Evolutionary conservation across 1,284 basidiomycete species (phyloP).

Genomic region (Cerrena zonata): DNA sequence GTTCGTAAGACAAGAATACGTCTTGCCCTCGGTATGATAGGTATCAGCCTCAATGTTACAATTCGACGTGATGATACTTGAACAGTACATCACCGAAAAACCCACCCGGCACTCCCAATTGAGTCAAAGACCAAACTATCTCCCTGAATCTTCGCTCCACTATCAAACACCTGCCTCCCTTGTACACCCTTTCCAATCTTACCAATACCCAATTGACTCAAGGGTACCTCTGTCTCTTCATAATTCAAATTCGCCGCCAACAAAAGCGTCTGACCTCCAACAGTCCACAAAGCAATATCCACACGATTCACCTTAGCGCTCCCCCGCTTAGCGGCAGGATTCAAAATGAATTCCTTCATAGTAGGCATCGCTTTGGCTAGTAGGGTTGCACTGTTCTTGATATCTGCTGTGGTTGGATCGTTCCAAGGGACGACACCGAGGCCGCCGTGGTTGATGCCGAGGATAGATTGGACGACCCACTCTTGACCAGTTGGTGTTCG

Average conservation of each 20-base stretch:
- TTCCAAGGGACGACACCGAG: conserved; percentile 66
- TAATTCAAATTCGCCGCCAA: conserved; percentile 41
- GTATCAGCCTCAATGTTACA: too few relatives aligned
- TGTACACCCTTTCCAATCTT: conserved; percentile 6
- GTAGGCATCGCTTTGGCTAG: conserved; percentile 42
- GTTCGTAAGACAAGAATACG: too few relatives aligned
- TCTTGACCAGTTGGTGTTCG: conserved; percentile 62
- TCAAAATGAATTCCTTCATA: conserved; percentile 37
- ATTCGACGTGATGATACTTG: too few relatives aligned
- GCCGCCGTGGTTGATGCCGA: conserved; percentile 68
- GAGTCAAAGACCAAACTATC: conserved; percentile 21
- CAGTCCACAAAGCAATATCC: conserved; percentile 37
- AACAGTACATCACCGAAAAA: too few relatives aligned
- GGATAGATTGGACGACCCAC: conserved; percentile 56
- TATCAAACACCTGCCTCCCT: conserved; percentile 24
- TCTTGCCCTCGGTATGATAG: too few relatives aligned
- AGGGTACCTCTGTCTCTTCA: conserved; percentile 20
- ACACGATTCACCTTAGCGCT: conserved; percentile 27
- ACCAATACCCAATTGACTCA: conserved; percentile 16
- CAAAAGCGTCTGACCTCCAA: conserved; percentile 29
- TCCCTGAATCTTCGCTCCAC: conserved; percentile 24
- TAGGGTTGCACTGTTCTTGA: conserved; percentile 50
- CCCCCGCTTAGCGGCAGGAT: conserved; percentile 24
- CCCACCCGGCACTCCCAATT: conserved; percentile 27
- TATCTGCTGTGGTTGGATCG: conserved; percentile 56